These are phyloP conservation scores for Solanum clarkiae DNA, from an alignment of 257 asterid genomes.

Conservation along the genomic window DNA sequence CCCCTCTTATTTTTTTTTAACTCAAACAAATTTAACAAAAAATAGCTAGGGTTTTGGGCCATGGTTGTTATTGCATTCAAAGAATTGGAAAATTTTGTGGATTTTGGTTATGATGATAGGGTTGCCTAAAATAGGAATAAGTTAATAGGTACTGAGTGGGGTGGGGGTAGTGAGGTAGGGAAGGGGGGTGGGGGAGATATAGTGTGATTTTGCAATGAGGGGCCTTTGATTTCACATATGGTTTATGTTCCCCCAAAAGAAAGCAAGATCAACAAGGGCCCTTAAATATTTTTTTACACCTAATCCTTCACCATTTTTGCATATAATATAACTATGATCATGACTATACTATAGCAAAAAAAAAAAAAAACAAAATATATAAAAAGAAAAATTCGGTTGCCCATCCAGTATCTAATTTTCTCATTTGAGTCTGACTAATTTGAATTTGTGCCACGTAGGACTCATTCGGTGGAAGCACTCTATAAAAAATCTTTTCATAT, in stretches of 20 bases:
- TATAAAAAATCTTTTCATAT: no score
- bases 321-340: neutral
- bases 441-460: no score
- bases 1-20: neutral
- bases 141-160: slow-evolving; percentile 11
- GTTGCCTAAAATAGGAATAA: slow-evolving; percentile 8
- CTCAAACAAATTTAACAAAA: neutral
- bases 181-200: neutral
- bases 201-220: slow-evolving; percentile 12
- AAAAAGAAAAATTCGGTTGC: no score
- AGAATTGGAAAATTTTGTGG: neutral
- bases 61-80: slow-evolving; percentile 4
- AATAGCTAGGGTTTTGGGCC: neutral
- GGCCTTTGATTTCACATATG: slow-evolving; percentile 11
- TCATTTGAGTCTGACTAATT: no score
- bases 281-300: neutral
- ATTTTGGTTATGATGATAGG: slow-evolving; percentile 20
- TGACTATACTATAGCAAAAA: neutral
- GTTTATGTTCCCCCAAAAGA: slow-evolving; percentile 23
- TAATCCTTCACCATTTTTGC: neutral
- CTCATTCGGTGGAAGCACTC: no score
- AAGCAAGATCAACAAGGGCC: slow-evolving; percentile 9
- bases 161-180: no score
- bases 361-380: no score
- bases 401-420: no score